phyloP scores from a whole-genome alignment of 371 early-diverging fungal species.

The Fennellomyces sp. region DNA sequence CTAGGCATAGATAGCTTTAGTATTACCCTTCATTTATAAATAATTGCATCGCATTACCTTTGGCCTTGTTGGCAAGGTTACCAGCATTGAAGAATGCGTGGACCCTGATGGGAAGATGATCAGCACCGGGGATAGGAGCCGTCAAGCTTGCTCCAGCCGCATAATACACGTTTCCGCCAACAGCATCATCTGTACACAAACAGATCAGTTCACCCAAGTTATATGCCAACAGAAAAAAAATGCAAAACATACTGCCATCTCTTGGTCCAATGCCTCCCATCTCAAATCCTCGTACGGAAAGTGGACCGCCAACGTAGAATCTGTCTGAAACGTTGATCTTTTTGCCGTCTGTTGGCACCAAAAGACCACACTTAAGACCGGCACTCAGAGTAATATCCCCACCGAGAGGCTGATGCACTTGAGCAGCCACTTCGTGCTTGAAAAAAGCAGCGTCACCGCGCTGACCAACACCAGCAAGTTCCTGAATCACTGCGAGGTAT shows the following conservation, averaged over 20 bases:
- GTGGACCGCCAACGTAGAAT: constrained; percentile 88
- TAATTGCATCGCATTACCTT: constrained; percentile 30
- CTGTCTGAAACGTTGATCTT: constrained; percentile 74
- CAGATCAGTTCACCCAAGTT: no score
- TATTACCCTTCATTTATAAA: not conserved
- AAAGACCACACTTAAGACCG: constrained; percentile 54
- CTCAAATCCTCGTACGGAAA: constrained; percentile 86
- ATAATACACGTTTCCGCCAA: constrained; percentile 89
- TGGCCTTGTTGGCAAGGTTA: constrained; percentile 56
- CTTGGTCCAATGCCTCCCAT: constrained; percentile 86
- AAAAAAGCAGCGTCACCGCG: constrained; percentile 82
- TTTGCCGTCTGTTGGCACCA: constrained; percentile 52
- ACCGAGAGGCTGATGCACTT: constrained; percentile 30
- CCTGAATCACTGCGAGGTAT: constrained; percentile 54
- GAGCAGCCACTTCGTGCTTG: constrained; percentile 72
- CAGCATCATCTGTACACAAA: constrained; percentile 64
- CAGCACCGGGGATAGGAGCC: constrained; percentile 75
- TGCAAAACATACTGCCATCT: constrained; percentile 63
- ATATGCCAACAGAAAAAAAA: no score
- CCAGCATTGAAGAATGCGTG: constrained; percentile 93
- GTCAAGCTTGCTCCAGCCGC: constrained; percentile 82
- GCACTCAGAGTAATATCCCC: constrained; percentile 37
- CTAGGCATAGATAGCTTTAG: not conserved
- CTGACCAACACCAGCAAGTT: constrained; percentile 59
- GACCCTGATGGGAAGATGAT: constrained; percentile 66